Conservation (phyloP, 495 filamentous ascomycete genomes). For the Penicillium psychrofluorescens region DNA sequence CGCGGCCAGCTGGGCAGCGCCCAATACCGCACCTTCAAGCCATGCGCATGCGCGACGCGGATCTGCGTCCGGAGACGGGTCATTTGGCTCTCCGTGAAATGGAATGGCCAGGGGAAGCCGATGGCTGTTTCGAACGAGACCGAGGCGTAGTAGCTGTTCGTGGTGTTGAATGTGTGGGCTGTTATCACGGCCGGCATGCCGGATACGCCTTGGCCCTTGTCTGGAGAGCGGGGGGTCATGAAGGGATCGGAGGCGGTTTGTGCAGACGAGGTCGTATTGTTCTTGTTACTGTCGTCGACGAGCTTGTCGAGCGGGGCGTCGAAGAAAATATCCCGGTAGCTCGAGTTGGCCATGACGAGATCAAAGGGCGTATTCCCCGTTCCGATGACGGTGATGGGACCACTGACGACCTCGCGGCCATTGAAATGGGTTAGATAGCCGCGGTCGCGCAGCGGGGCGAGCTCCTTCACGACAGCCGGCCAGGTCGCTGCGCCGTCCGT, state of each 20-base stretch:
- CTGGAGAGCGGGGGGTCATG: neutral
- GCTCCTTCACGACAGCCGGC: slow-evolving; percentile 48
- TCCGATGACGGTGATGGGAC: slow-evolving; percentile 70
- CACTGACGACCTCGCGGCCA: slow-evolving; percentile 34
- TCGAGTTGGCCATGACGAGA: slow-evolving; percentile 36
- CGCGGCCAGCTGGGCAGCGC: slow-evolving; percentile 70
- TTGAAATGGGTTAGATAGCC: slow-evolving; percentile 55
- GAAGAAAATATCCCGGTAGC: slow-evolving; percentile 54
- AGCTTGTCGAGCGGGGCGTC: slow-evolving; percentile 49
- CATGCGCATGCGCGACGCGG: slow-evolving; percentile 57
- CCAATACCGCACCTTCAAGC: slow-evolving; percentile 74
- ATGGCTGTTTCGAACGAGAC: slow-evolving; percentile 36
- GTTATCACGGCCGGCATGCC: slow-evolving; percentile 28
- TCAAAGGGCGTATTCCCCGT: slow-evolving; percentile 76
- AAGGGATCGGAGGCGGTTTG: neutral
- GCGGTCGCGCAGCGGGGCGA: slow-evolving; percentile 58
- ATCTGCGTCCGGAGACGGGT: slow-evolving; percentile 56
- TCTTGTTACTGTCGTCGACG: slow-evolving; percentile 11
- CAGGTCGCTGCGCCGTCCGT: slow-evolving; percentile 39
- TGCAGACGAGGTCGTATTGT: neutral
- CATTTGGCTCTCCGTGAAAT: slow-evolving; percentile 45
- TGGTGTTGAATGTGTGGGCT: slow-evolving; percentile 35
- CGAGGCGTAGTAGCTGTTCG: slow-evolving; percentile 41
- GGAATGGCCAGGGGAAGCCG: slow-evolving; percentile 33
- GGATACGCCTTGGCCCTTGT: slow-evolving; percentile 29